Base-by-base conservation (phyloP, 2,329 filamentous ascomycete genomes). In the Lecanicillium sp. region DNA sequence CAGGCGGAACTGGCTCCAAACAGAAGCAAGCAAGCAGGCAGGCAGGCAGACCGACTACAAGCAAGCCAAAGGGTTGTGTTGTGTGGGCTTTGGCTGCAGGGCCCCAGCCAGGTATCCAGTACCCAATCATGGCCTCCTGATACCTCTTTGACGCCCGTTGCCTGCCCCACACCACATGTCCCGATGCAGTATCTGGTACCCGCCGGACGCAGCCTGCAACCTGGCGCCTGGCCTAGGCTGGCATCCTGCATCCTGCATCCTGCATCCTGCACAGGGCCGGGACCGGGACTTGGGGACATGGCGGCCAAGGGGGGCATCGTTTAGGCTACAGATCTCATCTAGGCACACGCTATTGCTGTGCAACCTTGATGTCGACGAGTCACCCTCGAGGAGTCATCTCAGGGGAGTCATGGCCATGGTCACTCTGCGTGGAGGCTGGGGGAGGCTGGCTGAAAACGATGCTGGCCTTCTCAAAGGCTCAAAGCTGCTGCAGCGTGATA, bases 301-400 rank as follows among this genome's bases (percentile, higher is more conserved):
- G 14, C 26, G 21, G 26, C n/a, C n/a, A n/a, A n/a, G 44, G 24
- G 33, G 37, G 15, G 14, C 17, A n/a, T 36, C 26, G 26, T 29
- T 12, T 12, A 29, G 12, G 8, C 32, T 36, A 19, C 44, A 33
- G 35, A 47, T 47, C 27, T 7, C 33, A 32, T 40, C 44, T 46
- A 32, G 36, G 36, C 36, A 40, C 44, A 23, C 36, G 29, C 8
- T 38, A 23, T 37, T 15, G 35, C n/a, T 32, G 44, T 35, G 36
- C 44, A 40, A 47, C 44, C 44, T 47, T 47, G 44, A 47, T 47
- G 44, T 47, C 27, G 44, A 47, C n/a, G n/a, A n/a, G n/a, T n/a
- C n/a, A n/a, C n/a, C n/a, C n/a, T n/a, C n/a, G n/a, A n/a, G n/a
- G n/a, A n/a, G n/a, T n/a, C n/a, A n/a, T n/a, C n/a, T n/a, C n/a